Percentiles rank a stretch among this genome's conserved stretches.
Conservation (phyloP, 768 basidiomycete genomes). For the Suillus hirtellus region DNA sequence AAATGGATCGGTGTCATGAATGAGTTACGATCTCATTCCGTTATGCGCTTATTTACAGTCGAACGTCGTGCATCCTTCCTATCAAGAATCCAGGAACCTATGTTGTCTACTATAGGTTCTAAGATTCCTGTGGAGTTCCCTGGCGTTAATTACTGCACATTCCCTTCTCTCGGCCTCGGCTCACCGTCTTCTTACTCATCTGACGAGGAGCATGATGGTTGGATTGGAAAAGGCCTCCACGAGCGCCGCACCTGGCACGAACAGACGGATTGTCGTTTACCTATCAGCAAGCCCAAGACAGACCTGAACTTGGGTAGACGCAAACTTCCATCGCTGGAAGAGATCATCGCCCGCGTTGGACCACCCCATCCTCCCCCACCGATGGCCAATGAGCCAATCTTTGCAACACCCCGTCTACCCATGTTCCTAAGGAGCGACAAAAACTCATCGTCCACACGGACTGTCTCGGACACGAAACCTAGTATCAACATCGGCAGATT, state of each 20-base stretch:
- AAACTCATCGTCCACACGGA: conserved; percentile 11
- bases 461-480: conserved; percentile 23
- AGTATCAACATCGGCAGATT: conserved; percentile 41
- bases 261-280: conserved; percentile 61
- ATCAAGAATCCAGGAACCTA: conserved; percentile 69
- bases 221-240: neutral
- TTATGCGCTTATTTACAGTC: conserved; percentile 38
- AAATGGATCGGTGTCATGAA: conserved; percentile 8
- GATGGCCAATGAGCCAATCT: neutral
- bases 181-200: conserved; percentile 64
- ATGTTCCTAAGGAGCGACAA: conserved; percentile 29
- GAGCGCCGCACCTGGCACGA: conserved; percentile 49
- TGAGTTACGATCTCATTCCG: conserved; percentile 9
- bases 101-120: conserved; percentile 59
- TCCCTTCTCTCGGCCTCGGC: conserved; percentile 67
- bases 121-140: conserved; percentile 73
- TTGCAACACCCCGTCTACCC: conserved; percentile 29
- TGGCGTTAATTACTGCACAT: conserved; percentile 63
- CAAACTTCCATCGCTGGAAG: conserved; percentile 67
- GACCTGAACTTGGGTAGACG: conserved; percentile 19
- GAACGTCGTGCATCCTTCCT: conserved; percentile 77
- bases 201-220: conserved; percentile 3
- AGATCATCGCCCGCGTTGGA: conserved; percentile 67
- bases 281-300: conserved; percentile 26
- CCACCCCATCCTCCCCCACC: conserved; percentile 2